Evolutionary conservation across 352 stramenopile species (phyloP), one percentile per base, ranked within the genome.

Genomic region (Globisporangium nodosum): DNA sequence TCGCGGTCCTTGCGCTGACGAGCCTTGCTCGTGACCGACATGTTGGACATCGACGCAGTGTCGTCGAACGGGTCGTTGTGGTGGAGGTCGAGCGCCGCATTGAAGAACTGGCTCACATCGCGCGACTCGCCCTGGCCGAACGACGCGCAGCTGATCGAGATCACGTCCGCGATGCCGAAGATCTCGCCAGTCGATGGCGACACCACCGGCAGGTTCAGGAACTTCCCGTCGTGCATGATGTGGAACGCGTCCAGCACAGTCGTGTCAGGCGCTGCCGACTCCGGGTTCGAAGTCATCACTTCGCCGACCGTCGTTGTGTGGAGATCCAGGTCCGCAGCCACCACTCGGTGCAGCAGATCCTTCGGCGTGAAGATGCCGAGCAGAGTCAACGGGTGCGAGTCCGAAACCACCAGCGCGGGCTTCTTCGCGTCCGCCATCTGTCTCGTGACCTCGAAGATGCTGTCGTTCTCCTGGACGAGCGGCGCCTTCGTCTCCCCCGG

Each of bases 301-400:
- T 92, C 76, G 37, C 78, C 81, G 12, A 99, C 88, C 5, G 69
- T 70, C n/a, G 92, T 99, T 4, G 65, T 79, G 56, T 94, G 68
- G 16, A 97, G 77, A 49, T 95, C 81, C 27, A 98, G 66, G 54
- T 92, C 83, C 27, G 89, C 92, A 0, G 95, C 91, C 59, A 99
- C 84, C 13, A 98, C 96, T n/a, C 96, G 81, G 48, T 88, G 91
- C 67, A 99, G 85, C 58, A 99, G 80, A 69, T 99, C 97, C 76
- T 99, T 99, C 33, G 97, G 96, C 0, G 96, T 98, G 61, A 99
- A 98, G 61, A 99, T 99, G 49, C 97, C 97, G 45, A 98, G 76
- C 2, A 99, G 74, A 15, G 87, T 69, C 1, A 66, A 62, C 21
- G 66, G 61, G n/a, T 80, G 66, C 8, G 75, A 69, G 3, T 85